These are phyloP conservation scores for Arachis stenosperma DNA, from an alignment of 306 rosid species.

Conservation along the genomic window DNA sequence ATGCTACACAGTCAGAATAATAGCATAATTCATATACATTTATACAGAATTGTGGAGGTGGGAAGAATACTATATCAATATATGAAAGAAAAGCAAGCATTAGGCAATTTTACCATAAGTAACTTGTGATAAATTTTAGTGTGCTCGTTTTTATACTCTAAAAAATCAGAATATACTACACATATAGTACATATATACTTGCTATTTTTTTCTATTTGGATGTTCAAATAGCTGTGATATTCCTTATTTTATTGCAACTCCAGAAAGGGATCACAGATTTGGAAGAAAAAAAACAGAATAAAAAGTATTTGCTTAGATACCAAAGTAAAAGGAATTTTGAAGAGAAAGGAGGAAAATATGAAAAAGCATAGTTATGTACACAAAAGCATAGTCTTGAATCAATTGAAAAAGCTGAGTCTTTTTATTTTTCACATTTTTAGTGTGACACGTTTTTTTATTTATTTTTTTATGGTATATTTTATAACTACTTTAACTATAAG, in stretches of 20 bases:
- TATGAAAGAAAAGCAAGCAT: slow-evolving; percentile 90
- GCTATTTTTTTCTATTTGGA: slow-evolving; percentile 1
- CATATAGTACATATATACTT: neutral
- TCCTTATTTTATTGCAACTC: slow-evolving; percentile 90
- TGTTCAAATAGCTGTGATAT: slow-evolving; percentile 64
- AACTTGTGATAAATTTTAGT: slow-evolving; percentile 19
- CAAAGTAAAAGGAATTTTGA: slow-evolving; percentile 43
- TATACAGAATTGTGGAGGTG: slow-evolving; percentile 76
- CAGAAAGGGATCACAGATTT: slow-evolving; percentile 82
- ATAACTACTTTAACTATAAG: no score
- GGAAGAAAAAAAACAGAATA: slow-evolving; percentile 87
- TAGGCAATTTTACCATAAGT: slow-evolving; percentile 84
- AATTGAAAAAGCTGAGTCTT: no score
- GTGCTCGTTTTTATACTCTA: neutral
- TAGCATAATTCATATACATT: slow-evolving; percentile 24
- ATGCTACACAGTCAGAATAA: neutral
- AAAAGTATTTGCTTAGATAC: slow-evolving; percentile 53
- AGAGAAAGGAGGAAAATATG: slow-evolving; percentile 50
- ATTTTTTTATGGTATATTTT: no score
- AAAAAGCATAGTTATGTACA: neutral
- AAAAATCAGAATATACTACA: slow-evolving; percentile 3
- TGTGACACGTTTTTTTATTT: no score
- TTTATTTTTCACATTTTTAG: no score
- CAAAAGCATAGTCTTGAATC: no score
- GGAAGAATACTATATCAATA: slow-evolving; percentile 76